These are phyloP conservation scores for Fraxinus excelsior DNA, from an alignment of 257 asterid genomes.

Conservation along the genomic window DNA sequence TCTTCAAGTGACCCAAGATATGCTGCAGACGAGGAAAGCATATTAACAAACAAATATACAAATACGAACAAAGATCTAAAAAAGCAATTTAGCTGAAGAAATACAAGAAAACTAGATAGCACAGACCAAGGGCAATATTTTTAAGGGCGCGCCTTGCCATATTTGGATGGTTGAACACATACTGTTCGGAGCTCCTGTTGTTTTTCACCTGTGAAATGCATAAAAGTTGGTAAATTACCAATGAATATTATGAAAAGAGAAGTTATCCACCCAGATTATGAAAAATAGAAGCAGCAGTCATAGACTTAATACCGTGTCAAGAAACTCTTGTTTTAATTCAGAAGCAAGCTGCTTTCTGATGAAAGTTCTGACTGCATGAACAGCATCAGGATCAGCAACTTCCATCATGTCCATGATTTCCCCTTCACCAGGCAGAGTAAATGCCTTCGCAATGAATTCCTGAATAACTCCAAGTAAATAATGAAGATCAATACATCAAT, in stretches of 20 bases:
- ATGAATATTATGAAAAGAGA: neutral
- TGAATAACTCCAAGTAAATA: slow-evolving; percentile 21
- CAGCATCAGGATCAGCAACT: slow-evolving; percentile 92
- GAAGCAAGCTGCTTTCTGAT: slow-evolving; percentile 76
- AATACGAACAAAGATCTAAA: slow-evolving; percentile 7
- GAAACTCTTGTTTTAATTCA: slow-evolving; percentile 56
- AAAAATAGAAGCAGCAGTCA: neutral
- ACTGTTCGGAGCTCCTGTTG: slow-evolving; percentile 62
- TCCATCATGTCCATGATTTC: slow-evolving; percentile 89
- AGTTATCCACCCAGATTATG: neutral
- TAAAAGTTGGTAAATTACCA: slow-evolving; percentile 11
- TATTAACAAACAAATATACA: slow-evolving; percentile 15
- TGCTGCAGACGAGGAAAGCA: slow-evolving; percentile 40
- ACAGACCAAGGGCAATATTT: slow-evolving; percentile 70
- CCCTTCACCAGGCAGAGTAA: slow-evolving; percentile 76
- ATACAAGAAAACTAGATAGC: neutral
- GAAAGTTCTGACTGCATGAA: slow-evolving; percentile 70
- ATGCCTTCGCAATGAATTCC: slow-evolving; percentile 86
- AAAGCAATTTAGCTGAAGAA: neutral
- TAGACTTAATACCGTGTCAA: slow-evolving; percentile 48
- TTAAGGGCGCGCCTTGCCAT: slow-evolving; percentile 84
- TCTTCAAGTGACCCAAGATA: slow-evolving; percentile 75
- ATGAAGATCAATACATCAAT: slow-evolving; percentile 12
- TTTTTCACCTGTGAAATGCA: slow-evolving; percentile 45
- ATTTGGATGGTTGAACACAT: slow-evolving; percentile 62